Conservation (phyloP, 2,329 filamentous ascomycete species). For the Arthrobotrys entomopaga region DNA sequence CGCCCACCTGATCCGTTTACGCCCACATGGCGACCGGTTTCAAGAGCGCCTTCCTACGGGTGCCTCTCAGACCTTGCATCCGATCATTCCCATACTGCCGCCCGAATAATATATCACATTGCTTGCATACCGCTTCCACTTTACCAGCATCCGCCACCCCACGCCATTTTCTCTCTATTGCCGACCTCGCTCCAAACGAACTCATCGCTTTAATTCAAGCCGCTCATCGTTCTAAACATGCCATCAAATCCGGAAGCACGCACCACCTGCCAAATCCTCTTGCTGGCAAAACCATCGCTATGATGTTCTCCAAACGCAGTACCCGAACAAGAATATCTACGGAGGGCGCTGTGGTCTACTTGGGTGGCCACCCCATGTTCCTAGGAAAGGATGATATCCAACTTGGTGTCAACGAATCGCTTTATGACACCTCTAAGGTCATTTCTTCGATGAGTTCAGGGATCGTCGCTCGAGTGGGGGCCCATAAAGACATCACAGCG, state of each 20-base stretch:
- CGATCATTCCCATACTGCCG: too few species aligned
- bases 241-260: slow-evolving; percentile 72
- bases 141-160: slow-evolving; percentile 62
- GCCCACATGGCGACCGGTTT: slow-evolving; percentile 23
- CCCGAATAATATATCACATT: too few species aligned
- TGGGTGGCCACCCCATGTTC: slow-evolving; percentile 97
- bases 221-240: slow-evolving; percentile 78
- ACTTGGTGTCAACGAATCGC: slow-evolving; percentile 91
- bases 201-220: slow-evolving; percentile 84
- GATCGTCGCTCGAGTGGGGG: slow-evolving; percentile 81
- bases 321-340: slow-evolving; percentile 94
- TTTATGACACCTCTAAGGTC: slow-evolving; percentile 90
- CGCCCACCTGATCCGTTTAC: neutral
- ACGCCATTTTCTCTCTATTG: slow-evolving; percentile 90
- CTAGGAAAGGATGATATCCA: slow-evolving; percentile 96
- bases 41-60: neutral
- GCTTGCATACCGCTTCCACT: slow-evolving; percentile 14
- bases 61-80: too few species aligned
- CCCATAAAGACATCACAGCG: slow-evolving; percentile 77
- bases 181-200: slow-evolving; percentile 82
- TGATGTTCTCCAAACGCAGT: slow-evolving; percentile 97
- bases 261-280: slow-evolving; percentile 68
- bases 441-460: slow-evolving; percentile 93
- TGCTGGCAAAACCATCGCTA: slow-evolving; percentile 81
- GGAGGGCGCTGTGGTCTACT: slow-evolving; percentile 84